A percentile compares a stretch with the other conserved stretches of the same genome.
Conservation (phyloP, 257 asterid genomes). For the Nicotiana tomentosiformis region DNA sequence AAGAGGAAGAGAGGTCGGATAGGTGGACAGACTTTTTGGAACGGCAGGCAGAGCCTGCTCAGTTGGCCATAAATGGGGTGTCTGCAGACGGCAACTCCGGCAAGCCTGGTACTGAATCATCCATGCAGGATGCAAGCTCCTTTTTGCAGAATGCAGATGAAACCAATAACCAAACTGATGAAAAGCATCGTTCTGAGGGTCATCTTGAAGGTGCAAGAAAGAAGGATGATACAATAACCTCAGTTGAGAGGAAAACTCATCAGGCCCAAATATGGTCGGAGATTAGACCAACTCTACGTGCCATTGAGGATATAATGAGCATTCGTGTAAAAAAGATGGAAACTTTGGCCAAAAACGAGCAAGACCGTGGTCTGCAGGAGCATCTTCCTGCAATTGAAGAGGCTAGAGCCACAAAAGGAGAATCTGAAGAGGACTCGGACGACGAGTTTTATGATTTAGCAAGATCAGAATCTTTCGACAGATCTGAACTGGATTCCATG, state of each 20-base stretch:
- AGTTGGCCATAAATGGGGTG: conserved; percentile 28
- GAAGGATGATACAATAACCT: conserved; percentile 29
- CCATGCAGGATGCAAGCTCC: conserved; percentile 23
- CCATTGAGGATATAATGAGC: conserved; percentile 77
- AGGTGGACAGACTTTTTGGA: conserved; percentile 73
- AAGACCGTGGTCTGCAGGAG: conserved; percentile 8
- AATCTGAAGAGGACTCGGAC: conserved; percentile 79
- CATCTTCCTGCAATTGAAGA: conserved; percentile 6
- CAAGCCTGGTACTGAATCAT: conserved; percentile 25
- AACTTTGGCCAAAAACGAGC: conserved; percentile 26
- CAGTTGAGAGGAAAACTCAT: conserved; percentile 35
- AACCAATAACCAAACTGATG: neutral
- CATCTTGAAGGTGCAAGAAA: conserved; percentile 17
- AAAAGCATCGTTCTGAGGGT: neutral
- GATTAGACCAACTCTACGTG: conserved; percentile 59
- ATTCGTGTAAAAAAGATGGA: conserved; percentile 50
- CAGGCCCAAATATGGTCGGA: conserved; percentile 65
- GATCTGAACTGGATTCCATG: conserved; percentile 24
- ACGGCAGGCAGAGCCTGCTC: conserved; percentile 51
- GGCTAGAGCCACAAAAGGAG: conserved; percentile 21
- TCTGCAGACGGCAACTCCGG: conserved; percentile 16
- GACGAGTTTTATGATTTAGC: conserved; percentile 91
- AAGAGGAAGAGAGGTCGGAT: conserved; percentile 91
- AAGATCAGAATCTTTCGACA: conserved; percentile 59
- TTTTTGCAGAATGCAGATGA: conserved; percentile 21